Conservation (phyloP, 2,329 filamentous ascomycete species). For the Arthroderma uncinatum region DNA sequence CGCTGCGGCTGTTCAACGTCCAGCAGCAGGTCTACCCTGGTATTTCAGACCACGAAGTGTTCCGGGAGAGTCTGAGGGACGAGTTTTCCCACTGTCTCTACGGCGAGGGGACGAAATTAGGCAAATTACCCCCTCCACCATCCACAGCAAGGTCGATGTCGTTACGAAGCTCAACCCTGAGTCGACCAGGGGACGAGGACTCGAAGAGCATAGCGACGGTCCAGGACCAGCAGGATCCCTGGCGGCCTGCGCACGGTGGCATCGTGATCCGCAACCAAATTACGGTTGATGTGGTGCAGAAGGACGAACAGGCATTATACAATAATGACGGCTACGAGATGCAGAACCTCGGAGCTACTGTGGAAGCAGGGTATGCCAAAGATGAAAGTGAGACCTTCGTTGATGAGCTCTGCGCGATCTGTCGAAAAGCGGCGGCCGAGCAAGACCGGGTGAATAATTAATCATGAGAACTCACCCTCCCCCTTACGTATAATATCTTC, state of each 20-base stretch:
- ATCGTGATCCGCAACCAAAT: constrained; percentile 55
- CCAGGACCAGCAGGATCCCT: neutral
- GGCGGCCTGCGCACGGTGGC: constrained; percentile 35
- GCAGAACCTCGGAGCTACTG: constrained; percentile 11
- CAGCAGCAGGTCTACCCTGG: constrained; percentile 52
- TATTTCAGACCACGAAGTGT: constrained; percentile 46
- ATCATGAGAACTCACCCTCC: too few relatives aligned
- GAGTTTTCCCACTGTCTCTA: constrained; percentile 42
- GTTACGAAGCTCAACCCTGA: constrained; percentile 16
- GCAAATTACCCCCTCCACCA: constrained; percentile 11
- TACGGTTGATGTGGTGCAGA: constrained; percentile 39
- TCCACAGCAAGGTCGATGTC: neutral
- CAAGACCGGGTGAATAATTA: neutral
- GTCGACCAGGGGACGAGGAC: constrained; percentile 10
- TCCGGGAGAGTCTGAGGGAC: constrained; percentile 49
- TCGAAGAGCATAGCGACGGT: constrained; percentile 7
- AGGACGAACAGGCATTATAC: constrained; percentile 11
- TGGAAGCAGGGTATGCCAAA: constrained; percentile 10
- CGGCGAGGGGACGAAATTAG: neutral
- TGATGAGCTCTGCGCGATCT: constrained; percentile 15
- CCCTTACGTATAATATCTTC: neutral
- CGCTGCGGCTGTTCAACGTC: constrained; percentile 54
- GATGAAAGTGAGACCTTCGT: constrained; percentile 12
- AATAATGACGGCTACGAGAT: constrained; percentile 12
- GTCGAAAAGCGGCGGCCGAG: constrained; percentile 4